Evolutionary conservation across 495 filamentous ascomycete species (phyloP).

Genomic region (Thermothielavioides terrestris): DNA sequence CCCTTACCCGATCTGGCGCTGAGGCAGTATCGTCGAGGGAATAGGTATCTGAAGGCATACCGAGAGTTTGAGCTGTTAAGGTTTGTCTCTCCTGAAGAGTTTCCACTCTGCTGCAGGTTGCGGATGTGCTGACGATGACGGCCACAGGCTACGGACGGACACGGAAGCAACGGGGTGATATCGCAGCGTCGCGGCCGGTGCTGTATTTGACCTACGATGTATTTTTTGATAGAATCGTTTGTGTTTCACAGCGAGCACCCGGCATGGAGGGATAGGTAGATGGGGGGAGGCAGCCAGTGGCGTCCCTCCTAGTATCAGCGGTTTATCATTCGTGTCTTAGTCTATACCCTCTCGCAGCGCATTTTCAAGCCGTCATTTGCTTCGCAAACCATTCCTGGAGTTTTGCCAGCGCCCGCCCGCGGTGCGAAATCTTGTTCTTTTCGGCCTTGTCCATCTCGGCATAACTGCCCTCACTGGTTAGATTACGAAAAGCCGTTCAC

Average conservation of each 20-base stretch:
- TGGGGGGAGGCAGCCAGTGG: no score
- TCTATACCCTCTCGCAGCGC: background rate
- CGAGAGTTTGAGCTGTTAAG: constrained; percentile 68
- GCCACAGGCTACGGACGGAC: background rate
- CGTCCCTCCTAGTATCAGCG: no score
- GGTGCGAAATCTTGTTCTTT: constrained; percentile 93
- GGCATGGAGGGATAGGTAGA: no score
- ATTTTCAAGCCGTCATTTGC: constrained; percentile 24
- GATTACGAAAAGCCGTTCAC: no score
- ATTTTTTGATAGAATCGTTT: no score
- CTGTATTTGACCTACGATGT: no score
- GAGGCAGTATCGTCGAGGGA: constrained; percentile 61
- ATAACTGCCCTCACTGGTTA: constrained; percentile 52
- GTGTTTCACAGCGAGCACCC: no score
- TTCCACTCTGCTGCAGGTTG: background rate
- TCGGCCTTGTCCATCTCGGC: constrained; percentile 90
- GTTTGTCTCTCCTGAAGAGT: constrained; percentile 38
- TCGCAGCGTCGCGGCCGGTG: no score
- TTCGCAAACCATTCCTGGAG: constrained; percentile 73
- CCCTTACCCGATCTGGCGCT: constrained; percentile 48
- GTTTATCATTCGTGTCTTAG: background rate
- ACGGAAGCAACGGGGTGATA: background rate
- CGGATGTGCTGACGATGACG: background rate
- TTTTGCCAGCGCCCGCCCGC: constrained; percentile 74
- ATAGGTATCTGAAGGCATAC: constrained; percentile 58